These are phyloP conservation scores for Penstemon barbatus DNA, from an alignment of 257 asterid species.

Conservation along the genomic window DNA sequence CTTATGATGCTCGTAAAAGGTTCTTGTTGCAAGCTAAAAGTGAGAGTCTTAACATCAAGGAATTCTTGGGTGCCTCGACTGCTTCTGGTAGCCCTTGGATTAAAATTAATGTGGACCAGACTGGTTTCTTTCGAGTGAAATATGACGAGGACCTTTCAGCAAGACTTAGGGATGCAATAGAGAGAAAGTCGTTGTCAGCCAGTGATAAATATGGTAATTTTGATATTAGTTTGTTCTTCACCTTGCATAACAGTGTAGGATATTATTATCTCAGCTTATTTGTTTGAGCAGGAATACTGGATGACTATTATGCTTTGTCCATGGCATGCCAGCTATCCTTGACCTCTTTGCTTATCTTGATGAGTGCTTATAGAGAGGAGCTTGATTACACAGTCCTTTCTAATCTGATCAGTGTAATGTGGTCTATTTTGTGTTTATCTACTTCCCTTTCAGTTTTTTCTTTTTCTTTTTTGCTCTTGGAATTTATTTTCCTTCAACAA, in stretches of 20 bases:
- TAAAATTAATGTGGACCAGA: constrained; percentile 78
- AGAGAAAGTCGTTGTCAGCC: constrained; percentile 65
- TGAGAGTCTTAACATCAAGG: constrained; percentile 62
- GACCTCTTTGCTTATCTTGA: constrained; percentile 78
- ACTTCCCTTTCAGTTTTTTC: not conserved
- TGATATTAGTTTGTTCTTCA: not conserved
- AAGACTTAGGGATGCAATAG: constrained; percentile 80
- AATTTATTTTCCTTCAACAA: constrained; percentile 5
- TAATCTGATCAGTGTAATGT: constrained; percentile 70
- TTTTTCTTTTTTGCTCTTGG: not conserved
- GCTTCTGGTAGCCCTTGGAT: constrained; percentile 64
- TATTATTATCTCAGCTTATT: constrained; percentile 28
- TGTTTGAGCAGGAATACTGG: constrained; percentile 76
- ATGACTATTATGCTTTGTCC: constrained; percentile 77
- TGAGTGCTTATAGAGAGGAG: constrained; percentile 87
- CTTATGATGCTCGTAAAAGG: constrained; percentile 69
- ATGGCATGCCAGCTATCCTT: constrained; percentile 80
- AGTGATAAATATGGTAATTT: constrained; percentile 76
- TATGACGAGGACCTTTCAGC: constrained; percentile 81
- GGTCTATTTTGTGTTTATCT: constrained; percentile 26
- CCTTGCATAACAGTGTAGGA: constrained; percentile 1
- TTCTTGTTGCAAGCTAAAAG: constrained; percentile 71
- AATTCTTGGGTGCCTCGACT: constrained; percentile 46
- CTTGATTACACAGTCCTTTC: constrained; percentile 73
- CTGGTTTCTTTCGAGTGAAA: constrained; percentile 86